phyloP scores from a whole-genome alignment of 2,329 filamentous ascomycete species.

The Akanthomyces dipterigenus region DNA sequence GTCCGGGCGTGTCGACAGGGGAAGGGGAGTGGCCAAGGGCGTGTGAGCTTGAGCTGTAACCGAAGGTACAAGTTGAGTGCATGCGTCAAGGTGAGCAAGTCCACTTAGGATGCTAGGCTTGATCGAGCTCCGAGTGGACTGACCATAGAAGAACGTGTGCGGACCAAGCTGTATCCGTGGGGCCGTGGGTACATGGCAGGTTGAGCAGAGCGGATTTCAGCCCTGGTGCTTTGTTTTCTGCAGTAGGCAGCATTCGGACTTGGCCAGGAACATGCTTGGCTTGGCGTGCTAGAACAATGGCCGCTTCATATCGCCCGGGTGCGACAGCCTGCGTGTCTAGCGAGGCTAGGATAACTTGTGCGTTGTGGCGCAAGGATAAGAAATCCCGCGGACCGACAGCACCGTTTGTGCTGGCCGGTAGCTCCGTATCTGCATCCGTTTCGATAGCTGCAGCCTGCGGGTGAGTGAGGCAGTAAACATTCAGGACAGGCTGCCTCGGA shows the following conservation, averaged over 20 bases:
- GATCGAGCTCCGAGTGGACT: slow-evolving; percentile 6
- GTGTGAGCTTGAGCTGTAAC: background rate
- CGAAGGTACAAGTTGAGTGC: slow-evolving; percentile 8
- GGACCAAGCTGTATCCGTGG: background rate
- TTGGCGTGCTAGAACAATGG: background rate
- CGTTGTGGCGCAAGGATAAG: background rate
- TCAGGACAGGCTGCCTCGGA: no score
- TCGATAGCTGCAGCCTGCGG: no score
- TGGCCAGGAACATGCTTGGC: background rate
- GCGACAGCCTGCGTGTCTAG: background rate
- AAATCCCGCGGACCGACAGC: background rate
- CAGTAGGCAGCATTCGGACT: background rate
- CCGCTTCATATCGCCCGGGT: background rate
- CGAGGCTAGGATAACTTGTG: background rate
- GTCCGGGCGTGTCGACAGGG: background rate
- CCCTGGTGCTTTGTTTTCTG: background rate
- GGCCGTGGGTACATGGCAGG: no score
- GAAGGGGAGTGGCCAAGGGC: background rate
- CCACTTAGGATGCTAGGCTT: background rate
- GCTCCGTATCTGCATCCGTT: no score
- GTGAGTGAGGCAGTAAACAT: no score
- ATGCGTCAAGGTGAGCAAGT: background rate
- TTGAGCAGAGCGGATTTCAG: background rate
- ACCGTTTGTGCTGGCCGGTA: background rate
- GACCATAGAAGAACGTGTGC: background rate